phyloP scores from a whole-genome alignment of 1,139 yeast species.

The Taiozyma sp. region DNA sequence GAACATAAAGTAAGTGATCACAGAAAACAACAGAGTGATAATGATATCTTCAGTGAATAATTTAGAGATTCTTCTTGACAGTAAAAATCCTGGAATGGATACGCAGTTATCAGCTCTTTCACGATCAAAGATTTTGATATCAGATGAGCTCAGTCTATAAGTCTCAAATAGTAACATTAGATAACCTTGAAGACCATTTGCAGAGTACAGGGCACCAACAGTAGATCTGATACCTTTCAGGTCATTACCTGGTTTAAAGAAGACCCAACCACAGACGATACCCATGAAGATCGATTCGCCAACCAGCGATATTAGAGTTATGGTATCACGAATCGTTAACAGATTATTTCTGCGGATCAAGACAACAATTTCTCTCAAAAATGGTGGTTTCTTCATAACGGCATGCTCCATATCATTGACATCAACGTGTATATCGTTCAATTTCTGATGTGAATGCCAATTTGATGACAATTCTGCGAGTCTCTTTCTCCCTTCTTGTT shows the following conservation, averaged over 20 bases:
- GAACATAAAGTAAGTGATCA: constrained; percentile 71
- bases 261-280: constrained; percentile 69
- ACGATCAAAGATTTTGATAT: constrained; percentile 63
- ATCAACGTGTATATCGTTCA: constrained; percentile 1
- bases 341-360: constrained; percentile 50
- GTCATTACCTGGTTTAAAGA: constrained; percentile 54
- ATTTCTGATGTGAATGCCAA: constrained; percentile 39
- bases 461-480: constrained; percentile 39
- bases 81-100: constrained; percentile 52
- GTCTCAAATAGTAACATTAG: constrained; percentile 66
- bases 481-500: constrained; percentile 37
- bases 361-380: constrained; percentile 47
- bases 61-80: constrained; percentile 22
- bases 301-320: constrained; percentile 10
- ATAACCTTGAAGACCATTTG: constrained; percentile 64
- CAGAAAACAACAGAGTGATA: constrained; percentile 52
- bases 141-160: constrained; percentile 64
- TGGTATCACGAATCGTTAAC: constrained; percentile 51
- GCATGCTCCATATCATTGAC: not conserved
- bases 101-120: constrained; percentile 69
- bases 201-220: constrained; percentile 58
- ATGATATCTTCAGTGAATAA: constrained; percentile 66
- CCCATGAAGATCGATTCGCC: constrained; percentile 37
- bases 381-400: constrained; percentile 28
- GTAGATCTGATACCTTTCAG: constrained; percentile 63